Percentiles rank a stretch among this genome's conserved stretches.
Evolutionary conservation across 2,329 filamentous ascomycete genomes (phyloP).

Genomic region (Macrophomina tecta): DNA sequence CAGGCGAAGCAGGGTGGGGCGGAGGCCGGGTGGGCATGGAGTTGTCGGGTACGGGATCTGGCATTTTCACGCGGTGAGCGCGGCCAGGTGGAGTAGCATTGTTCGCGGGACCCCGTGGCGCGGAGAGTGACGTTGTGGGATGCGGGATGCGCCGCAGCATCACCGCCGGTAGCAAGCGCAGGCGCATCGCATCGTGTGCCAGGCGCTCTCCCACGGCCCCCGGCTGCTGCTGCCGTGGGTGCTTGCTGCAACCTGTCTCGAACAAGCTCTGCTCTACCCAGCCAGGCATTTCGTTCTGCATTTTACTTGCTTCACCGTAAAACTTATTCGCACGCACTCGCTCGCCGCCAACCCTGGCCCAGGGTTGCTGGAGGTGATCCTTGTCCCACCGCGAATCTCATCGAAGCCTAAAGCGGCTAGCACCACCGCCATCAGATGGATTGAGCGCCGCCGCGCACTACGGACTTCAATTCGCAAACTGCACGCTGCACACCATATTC

Average conservation of each 20-base stretch:
- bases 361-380: slow-evolving; percentile 7
- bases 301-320: not conserved
- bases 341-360: not conserved
- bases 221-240: not conserved
- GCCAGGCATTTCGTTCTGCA: not conserved
- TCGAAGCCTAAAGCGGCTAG: slow-evolving; percentile 11
- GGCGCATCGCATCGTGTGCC: slow-evolving; percentile 13
- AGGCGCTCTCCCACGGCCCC: too few relatives aligned
- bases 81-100: slow-evolving; percentile 22
- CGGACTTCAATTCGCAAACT: not conserved
- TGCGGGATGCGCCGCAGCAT: slow-evolving; percentile 20
- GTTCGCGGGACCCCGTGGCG: slow-evolving; percentile 3
- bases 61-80: slow-evolving; percentile 16
- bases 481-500: slow-evolving; percentile 6
- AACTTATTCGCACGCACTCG: not conserved
- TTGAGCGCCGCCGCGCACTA: not conserved
- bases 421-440: not conserved
- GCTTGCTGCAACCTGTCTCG: not conserved
- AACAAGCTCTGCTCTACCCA: not conserved
- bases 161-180: not conserved
- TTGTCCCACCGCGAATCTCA: slow-evolving; percentile 12
- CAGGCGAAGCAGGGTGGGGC: not conserved
- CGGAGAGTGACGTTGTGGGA: slow-evolving; percentile 19
- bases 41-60: not conserved
- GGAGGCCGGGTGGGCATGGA: not conserved